Base-by-base conservation (phyloP, 495 filamentous ascomycete genomes). In the Cercophora scortea region DNA sequence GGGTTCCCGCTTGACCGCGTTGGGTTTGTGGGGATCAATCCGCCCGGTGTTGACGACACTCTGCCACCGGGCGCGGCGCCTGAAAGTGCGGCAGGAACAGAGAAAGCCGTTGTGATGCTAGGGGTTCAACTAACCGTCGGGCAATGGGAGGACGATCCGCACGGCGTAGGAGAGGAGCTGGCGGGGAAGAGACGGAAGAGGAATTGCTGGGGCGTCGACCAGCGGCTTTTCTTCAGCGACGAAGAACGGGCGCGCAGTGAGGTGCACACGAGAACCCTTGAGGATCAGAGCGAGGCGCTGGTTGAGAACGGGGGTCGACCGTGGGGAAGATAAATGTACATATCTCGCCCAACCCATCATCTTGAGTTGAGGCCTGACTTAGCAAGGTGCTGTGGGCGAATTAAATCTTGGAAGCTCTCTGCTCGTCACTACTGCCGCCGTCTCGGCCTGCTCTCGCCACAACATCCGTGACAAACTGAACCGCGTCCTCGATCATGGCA, bases 401-500 rank as follows among this genome's bases (percentile, higher is more conserved):
- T 55, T 13, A 64, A 1, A 64, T 69, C 50, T 65, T 66, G 1
- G 61, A 51, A 8, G 43, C 32, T 15, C 49, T 50, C 49, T 41
- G 42, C 15, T 50, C 47, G 9, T 49, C 48, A 16, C 41, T 39
- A 18, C 45, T 46, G 33, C 65, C 64, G 19, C 25, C 39, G 10
- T 13, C 48, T n/a, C 45, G 12, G 35, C 34, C 11, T 6, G 52
- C 56, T 10, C 63, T 55, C 19, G 55, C 65, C 15, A 79, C 61
- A 8, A 70, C 78, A 46, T 81, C 75, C 18, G 75, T 67, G 25
- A 92, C 71, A 60, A 90, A 90, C 17, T 74, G 69, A 48, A 84
- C 71, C 8, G 87, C 80, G 64, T 89, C 87, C 41, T 71, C 70
- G 44, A 81, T 72, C 92, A 97, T 96, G 12, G 75, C 81, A 0